Percentiles rank a stretch among this genome's conserved stretches.
These are phyloP conservation scores for Trichoderma sp. DNA, from an alignment of 2,329 filamentous ascomycete species.

Conservation along the genomic window DNA sequence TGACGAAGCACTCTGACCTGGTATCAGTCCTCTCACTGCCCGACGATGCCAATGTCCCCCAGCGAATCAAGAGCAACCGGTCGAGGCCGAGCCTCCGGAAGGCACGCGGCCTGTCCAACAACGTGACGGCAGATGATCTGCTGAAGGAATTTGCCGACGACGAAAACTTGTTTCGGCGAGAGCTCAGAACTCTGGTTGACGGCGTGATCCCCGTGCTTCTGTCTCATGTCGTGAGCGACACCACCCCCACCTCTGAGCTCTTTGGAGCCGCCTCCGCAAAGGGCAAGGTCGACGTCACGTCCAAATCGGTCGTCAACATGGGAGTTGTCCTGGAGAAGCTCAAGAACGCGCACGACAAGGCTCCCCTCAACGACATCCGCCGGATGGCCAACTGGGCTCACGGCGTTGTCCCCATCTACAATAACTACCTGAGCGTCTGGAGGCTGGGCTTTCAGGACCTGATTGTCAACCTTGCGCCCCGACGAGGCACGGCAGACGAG, in stretches of 20 bases:
- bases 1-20: constrained; percentile 91
- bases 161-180: constrained; percentile 84
- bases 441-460: constrained; percentile 92
- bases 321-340: constrained; percentile 85
- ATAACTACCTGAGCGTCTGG: constrained; percentile 86
- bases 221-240: constrained; percentile 76
- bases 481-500: constrained; percentile 55
- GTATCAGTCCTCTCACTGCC: constrained; percentile 87
- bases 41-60: constrained; percentile 56
- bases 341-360: constrained; percentile 75
- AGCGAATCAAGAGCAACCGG: constrained; percentile 68
- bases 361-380: constrained; percentile 72
- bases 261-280: constrained; percentile 61
- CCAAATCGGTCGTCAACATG: constrained; percentile 91
- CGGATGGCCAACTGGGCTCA: constrained; percentile 80
- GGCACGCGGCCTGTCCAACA: constrained; percentile 65
- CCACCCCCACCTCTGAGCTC: constrained; percentile 61
- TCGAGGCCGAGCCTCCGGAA: constrained; percentile 79
- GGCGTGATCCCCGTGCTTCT: constrained; percentile 93
- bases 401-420: constrained; percentile 75
- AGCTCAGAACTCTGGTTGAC: constrained; percentile 89
- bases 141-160: constrained; percentile 80
- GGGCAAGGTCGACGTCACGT: constrained; percentile 63
- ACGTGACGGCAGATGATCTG: constrained; percentile 72
- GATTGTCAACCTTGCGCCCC: constrained; percentile 86